Percentiles rank a stretch among this genome's conserved stretches.
Evolutionary conservation across 2,329 filamentous ascomycete genomes (phyloP).

Genomic region (Fusarium clavum): DNA sequence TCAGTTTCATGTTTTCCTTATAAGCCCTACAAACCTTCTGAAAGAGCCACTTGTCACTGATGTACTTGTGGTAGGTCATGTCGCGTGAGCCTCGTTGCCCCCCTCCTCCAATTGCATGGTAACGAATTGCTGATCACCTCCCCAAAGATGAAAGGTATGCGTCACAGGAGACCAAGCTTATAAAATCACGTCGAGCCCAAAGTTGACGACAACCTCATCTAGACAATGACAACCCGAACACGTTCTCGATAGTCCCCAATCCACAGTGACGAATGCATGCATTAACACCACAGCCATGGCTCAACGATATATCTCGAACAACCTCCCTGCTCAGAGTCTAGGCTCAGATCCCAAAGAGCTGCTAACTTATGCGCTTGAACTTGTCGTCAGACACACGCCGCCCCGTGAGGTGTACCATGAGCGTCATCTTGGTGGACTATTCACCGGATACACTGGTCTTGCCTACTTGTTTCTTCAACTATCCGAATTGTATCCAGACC

Average conservation of each 20-base stretch:
- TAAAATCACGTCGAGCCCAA: constrained; percentile 28
- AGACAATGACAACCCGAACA: constrained; percentile 10
- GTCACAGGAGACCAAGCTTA: constrained; percentile 34
- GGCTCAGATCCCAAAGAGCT: constrained; percentile 45
- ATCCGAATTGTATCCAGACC: constrained; percentile 56
- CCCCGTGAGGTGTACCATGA: constrained; percentile 52
- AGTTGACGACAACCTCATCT: constrained; percentile 17
- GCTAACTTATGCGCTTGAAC: constrained; percentile 51
- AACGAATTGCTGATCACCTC: constrained; percentile 36
- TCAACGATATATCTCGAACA: constrained; percentile 52
- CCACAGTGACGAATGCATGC: constrained; percentile 8
- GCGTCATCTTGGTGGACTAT: constrained; percentile 59
- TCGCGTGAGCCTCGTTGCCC: constrained; percentile 33
- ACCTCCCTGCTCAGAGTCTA: constrained; percentile 48
- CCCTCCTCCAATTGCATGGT: constrained; percentile 31
- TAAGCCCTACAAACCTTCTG: constrained; percentile 1
- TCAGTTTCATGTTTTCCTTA: constrained; percentile 1
- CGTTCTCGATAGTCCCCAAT: not conserved
- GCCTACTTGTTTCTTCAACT: constrained; percentile 66
- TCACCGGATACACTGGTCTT: constrained; percentile 65
- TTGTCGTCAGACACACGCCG: constrained; percentile 52
- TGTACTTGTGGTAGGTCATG: constrained; percentile 26
- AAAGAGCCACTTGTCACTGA: not conserved
- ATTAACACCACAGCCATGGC: constrained; percentile 35
- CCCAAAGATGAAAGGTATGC: constrained; percentile 35